Percentiles rank a stretch among this genome's conserved stretches.
These are phyloP conservation scores for Phytophthora hybrid DNA, from an alignment of 352 stramenopile species.

Conservation along the genomic window DNA sequence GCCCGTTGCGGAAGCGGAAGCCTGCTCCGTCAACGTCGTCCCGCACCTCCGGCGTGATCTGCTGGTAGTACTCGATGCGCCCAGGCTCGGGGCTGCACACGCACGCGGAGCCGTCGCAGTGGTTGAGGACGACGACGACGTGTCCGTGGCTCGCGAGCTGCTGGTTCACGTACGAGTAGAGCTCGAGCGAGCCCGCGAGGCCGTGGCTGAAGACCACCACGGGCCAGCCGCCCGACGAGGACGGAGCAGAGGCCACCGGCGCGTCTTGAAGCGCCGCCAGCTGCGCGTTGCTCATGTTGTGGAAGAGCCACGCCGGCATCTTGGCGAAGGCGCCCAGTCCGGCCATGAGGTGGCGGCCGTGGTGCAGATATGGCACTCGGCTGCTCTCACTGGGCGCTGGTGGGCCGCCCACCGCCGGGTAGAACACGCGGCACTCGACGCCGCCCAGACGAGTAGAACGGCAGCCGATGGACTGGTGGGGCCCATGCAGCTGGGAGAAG, in stretches of 20 bases:
- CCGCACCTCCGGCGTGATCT: conserved; percentile 52
- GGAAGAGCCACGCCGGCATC: conserved; percentile 63
- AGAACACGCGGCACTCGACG: conserved; percentile 76
- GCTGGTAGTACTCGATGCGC: conserved; percentile 67
- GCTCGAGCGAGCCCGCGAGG: conserved; percentile 60
- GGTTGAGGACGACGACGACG: conserved; percentile 67
- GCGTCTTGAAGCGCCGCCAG: conserved; percentile 54
- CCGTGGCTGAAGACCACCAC: conserved; percentile 75
- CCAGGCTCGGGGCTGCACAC: conserved; percentile 54
- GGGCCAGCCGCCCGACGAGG: conserved; percentile 45
- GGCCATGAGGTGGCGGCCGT: conserved; percentile 61
- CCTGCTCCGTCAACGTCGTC: conserved; percentile 60
- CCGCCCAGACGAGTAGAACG: conserved; percentile 44
- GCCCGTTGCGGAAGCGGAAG: conserved; percentile 69
- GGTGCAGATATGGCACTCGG: conserved; percentile 48
- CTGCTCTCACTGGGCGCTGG: background rate
- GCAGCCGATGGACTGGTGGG: conserved; percentile 59
- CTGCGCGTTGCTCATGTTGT: conserved; percentile 57
- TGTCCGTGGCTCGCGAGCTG: conserved; percentile 70
- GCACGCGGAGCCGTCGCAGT: conserved; percentile 71
- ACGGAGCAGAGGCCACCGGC: conserved; percentile 35
- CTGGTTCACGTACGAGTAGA: conserved; percentile 72
- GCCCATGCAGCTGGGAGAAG: conserved; percentile 50
- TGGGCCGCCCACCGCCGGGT: conserved; percentile 44
- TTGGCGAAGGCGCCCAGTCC: conserved; percentile 60